Base-by-base conservation (phyloP, 108 stramenopile genomes). In the Bacterosira constricta region DNA sequence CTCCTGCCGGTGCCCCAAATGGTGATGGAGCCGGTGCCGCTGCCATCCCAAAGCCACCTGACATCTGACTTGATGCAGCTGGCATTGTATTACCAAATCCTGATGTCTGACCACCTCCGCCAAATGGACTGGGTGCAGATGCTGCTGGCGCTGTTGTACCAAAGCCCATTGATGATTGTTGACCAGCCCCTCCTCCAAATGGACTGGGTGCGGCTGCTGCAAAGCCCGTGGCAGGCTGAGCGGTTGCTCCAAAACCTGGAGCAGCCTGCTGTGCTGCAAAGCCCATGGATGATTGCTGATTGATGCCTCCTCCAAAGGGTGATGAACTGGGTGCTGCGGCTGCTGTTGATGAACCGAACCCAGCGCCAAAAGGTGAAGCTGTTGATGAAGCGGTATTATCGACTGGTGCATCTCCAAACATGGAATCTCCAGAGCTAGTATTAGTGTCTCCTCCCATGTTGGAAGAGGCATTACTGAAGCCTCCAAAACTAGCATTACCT, bases 351-450 rank as follows among this genome's bases (percentile, higher is more conserved):
- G 64, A n/a, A n/a, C n/a, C n/a, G n/a, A n/a, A n/a, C n/a, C n/a
- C 39, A 54, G 29, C 30, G 3, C 75, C 75, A 71, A 78, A 78
- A n/a, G 77, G 77, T 6, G 77, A 79, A 20, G 52, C 46, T 36
- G 79, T 23, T 23, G 56, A 29, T 45, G 26, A 25, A 21, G 30
- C 49, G 37, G 60, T 12, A 18, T 30, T 73, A 17, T 81, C 84
- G 69, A 81, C 85, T 46, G 84, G 75, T 13, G 79, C n/a, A n/a
- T n/a, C n/a, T n/a, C n/a, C n/a, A n/a, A n/a, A n/a, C n/a, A n/a
- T n/a, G n/a, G n/a, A n/a, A n/a, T n/a, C n/a, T n/a, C n/a, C n/a
- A n/a, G n/a, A n/a, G n/a, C n/a, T n/a, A n/a, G n/a, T n/a, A n/a
- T n/a, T n/a, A n/a, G n/a, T n/a, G n/a, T n/a, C n/a, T n/a, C n/a